Conservation (phyloP, 2,329 filamentous ascomycete genomes). For the Epichloe typhina region DNA sequence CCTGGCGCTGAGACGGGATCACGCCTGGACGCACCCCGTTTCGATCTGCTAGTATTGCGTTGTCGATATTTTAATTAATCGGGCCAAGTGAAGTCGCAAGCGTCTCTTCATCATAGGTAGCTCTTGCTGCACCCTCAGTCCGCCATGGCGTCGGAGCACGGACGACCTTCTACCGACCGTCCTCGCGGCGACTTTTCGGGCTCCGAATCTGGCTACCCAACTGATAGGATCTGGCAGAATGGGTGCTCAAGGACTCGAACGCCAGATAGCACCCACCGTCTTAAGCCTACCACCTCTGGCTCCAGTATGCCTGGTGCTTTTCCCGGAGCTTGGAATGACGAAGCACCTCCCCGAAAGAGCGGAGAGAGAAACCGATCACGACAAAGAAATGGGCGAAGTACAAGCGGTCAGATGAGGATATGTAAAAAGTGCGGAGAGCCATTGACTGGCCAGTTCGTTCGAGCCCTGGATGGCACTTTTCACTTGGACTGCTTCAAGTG, state of each 20-base stretch:
- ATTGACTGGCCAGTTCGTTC: slow-evolving; percentile 89
- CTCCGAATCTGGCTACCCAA: slow-evolving; percentile 18
- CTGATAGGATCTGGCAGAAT: slow-evolving; percentile 25
- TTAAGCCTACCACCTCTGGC: slow-evolving; percentile 22
- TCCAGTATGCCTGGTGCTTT: slow-evolving; percentile 19
- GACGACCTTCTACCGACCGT: slow-evolving; percentile 26
- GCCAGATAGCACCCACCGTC: slow-evolving; percentile 23
- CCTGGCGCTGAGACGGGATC: slow-evolving; percentile 18
- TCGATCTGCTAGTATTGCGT: neutral
- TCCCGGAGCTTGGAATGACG: slow-evolving; percentile 23
- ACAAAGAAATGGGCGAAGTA: slow-evolving; percentile 38
- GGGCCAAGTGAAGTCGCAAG: slow-evolving; percentile 6
- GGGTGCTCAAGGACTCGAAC: slow-evolving; percentile 18
- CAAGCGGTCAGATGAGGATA: slow-evolving; percentile 47
- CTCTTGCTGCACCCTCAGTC: slow-evolving; percentile 2
- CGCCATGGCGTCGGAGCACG: slow-evolving; percentile 35
- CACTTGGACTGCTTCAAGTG: slow-evolving; percentile 98
- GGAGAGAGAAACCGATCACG: slow-evolving; percentile 45
- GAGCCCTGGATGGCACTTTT: slow-evolving; percentile 84
- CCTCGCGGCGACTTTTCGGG: slow-evolving; percentile 17
- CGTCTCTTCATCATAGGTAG: neutral
- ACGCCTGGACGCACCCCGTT: slow-evolving; percentile 1
- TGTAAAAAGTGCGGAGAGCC: slow-evolving; percentile 83
- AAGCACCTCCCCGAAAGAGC: slow-evolving; percentile 33
- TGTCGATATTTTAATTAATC: slow-evolving; percentile 13